Evolutionary conservation across 257 asterid species (phyloP), one percentile per base, ranked within the genome.

Genomic region (Solanum appendiculatum): DNA sequence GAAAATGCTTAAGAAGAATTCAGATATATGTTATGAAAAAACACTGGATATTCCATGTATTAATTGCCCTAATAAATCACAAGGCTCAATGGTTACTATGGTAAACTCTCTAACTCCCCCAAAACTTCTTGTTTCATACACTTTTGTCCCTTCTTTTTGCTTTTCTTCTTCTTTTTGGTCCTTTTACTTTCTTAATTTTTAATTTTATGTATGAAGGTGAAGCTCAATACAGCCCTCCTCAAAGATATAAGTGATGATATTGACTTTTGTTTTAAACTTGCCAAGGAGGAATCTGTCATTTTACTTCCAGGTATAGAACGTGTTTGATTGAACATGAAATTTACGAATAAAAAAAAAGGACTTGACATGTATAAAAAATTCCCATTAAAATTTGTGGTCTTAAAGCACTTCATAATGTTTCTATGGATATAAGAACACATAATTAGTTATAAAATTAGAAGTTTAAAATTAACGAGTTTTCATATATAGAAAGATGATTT

Each of bases 51-150:
- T 95, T 82, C 86, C 68, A 37, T 91, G 94, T 91, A 82, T 96
- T 82, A 92, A 82, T 69, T 94, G 98, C 85, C 95, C 98, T 48
- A 40, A 87, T 39, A 93, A 93, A 88, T 93, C 99, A 46, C 89
- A 93, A 88, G 99, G 99, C 48, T 92, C 99, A n/a, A 96, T 95
- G 99, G 94, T 96, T 31, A 87, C 93, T 88, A 93, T 96, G 98
- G 98, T 93, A 83, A 69, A 29, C 9, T 46, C 39, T 48, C 42
- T 46, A 18, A 46, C 85, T 46, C 6, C 42, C 85, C 60, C 27
- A 80, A 18, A 44, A 9, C 66, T 80, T 80, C 9, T 80, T 23
- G 16, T 16, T 80, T 80, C 66, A 16, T 46, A 46, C 40, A 46
- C 27, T 80, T 44, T 80, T 18, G 18, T 48, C 85, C 66, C 20